Evolutionary conservation across 1,284 basidiomycete species (phyloP).

Genomic region (Ceratobasidium sp.): DNA sequence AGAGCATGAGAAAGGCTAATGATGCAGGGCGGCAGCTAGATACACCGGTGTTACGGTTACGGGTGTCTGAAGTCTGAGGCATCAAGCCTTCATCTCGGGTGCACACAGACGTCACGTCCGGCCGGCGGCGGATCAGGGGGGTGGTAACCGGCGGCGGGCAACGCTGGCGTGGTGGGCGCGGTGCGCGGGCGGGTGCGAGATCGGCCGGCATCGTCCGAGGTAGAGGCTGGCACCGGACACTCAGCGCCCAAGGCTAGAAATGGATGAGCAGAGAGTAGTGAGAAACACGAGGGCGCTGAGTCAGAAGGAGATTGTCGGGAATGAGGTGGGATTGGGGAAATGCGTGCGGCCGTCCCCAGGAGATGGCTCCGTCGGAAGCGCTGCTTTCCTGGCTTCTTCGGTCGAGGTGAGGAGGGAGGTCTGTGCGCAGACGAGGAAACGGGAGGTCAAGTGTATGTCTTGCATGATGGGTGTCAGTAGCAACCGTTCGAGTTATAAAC

Average conservation of each 20-base stretch:
- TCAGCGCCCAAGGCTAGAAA: no score
- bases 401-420: conserved; percentile 36
- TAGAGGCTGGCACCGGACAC: background rate
- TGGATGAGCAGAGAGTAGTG: background rate
- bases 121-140: no score
- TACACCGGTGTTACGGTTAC: no score
- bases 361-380: conserved; percentile 30
- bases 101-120: no score
- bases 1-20: no score
- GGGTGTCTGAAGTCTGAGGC: background rate
- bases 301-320: conserved; percentile 28
- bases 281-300: conserved; percentile 17
- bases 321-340: conserved; percentile 20
- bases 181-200: background rate
- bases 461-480: background rate
- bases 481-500: background rate
- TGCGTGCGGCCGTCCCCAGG: conserved; percentile 30
- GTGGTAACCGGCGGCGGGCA: background rate
- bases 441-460: conserved; percentile 1
- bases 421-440: conserved; percentile 33
- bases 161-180: background rate
- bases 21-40: no score
- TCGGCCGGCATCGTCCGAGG: conserved; percentile 23
- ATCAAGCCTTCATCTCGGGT: conserved; percentile 12
- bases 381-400: conserved; percentile 31